Conservation (phyloP, 2,329 filamentous ascomycete genomes). For the Hypoxylon sp. region DNA sequence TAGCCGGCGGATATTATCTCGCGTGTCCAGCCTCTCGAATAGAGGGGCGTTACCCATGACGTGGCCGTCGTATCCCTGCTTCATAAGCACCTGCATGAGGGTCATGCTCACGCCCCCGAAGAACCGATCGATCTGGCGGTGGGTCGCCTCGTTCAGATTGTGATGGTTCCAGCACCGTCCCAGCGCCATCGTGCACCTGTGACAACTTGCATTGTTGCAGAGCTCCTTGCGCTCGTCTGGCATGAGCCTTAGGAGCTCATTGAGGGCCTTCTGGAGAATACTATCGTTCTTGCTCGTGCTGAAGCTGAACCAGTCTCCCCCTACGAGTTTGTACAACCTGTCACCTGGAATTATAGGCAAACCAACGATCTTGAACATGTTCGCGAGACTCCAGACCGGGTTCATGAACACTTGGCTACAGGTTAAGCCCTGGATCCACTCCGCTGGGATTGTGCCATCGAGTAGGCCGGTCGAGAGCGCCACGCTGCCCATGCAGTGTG, state of each 20-base stretch:
- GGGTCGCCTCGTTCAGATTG: conserved; percentile 76
- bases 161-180: conserved; percentile 75
- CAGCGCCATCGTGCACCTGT: conserved; percentile 72
- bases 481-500: conserved; percentile 76
- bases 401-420: conserved; percentile 76
- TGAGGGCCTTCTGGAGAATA: conserved; percentile 65
- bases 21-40: conserved; percentile 63
- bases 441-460: conserved; percentile 70
- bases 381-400: conserved; percentile 69
- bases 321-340: conserved; percentile 62
- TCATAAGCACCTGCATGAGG: conserved; percentile 69
- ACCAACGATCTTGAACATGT: conserved; percentile 69
- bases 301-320: conserved; percentile 70
- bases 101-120: conserved; percentile 75
- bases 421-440: conserved; percentile 71
- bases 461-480: conserved; percentile 71
- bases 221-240: conserved; percentile 69
- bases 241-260: conserved; percentile 71
- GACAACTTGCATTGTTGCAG: conserved; percentile 74
- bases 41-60: conserved; percentile 67
- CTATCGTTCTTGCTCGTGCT: conserved; percentile 63
- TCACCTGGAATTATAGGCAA: conserved; percentile 64
- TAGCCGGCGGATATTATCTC: conserved; percentile 65
- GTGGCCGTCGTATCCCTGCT: conserved; percentile 65
- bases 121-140: conserved; percentile 72